Base-by-base conservation (phyloP, 208 protist genomes). In the Novymonas esmeraldas region DNA sequence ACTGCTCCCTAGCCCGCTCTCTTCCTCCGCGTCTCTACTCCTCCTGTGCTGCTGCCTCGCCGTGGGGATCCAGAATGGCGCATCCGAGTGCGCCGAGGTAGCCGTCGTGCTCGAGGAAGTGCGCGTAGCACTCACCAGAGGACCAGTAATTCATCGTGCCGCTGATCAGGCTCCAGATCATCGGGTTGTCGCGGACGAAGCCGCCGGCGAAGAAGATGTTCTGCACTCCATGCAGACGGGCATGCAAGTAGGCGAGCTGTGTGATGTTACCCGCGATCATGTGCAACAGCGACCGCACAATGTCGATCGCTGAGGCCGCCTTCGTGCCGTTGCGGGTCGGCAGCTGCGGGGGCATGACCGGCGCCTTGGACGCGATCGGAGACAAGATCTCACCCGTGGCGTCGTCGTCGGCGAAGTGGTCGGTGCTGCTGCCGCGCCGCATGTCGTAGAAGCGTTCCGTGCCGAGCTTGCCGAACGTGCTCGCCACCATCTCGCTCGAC, bases 211-310 rank as follows among this genome's bases (percentile, higher is more conserved):
- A 99, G 80, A 98, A 98, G 61, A 99, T 95, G 60, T 96, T 95
- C 31, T 84, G 74, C 13, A 98, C 75, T 48, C 83, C 85, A 50
- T 98, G 91, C 55, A 96, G 68, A 33, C 86, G 78, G 22, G 95
- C 94, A 49, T 98, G 96, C 22, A 99, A 81, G 78, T 98, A 98
- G 0, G 97, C 92, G 36, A 99, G 90, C 84, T 99, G 95, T 2
- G 91, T 98, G 20, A 99, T 90, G 67, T 99, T 99, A 83, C 95
- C 92, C 14, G 95, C 85, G 51, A 98, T 97, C 95, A 98, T 98
- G 64, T 97, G 90, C 33, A 98, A 80, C 29, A 98, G 68, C 2
- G 85, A 95, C 9, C 93, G 87, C 33, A 96, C 93, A 71, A 97
- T 84, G 63, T 98, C 90, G 20, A 97, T 94, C 0, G 88, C 77